Evolutionary conservation across 495 filamentous ascomycete species (phyloP).

Genomic region (Hypoxylon subgilvum): DNA sequence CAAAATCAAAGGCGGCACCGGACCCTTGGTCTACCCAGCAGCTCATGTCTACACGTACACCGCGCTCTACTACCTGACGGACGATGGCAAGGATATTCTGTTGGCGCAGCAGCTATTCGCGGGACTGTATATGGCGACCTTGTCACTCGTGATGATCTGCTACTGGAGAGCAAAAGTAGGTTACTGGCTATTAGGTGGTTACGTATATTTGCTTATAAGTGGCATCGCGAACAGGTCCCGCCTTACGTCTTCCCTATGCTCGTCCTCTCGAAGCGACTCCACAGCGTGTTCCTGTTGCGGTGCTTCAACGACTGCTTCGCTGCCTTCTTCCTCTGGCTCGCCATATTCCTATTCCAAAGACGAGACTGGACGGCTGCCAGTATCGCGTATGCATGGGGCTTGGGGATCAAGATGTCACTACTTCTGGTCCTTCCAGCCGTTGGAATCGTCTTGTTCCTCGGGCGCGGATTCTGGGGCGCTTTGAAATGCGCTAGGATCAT

Average conservation of each 20-base stretch:
- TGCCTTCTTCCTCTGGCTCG: slow-evolving; percentile 76
- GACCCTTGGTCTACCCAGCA: slow-evolving; percentile 92
- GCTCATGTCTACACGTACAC: slow-evolving; percentile 92
- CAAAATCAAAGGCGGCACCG: slow-evolving; percentile 83
- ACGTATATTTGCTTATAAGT: slow-evolving; percentile 8
- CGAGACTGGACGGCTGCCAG: slow-evolving; percentile 74
- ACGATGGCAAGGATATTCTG: slow-evolving; percentile 75
- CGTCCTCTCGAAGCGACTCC: slow-evolving; percentile 86
- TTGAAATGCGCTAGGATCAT: slow-evolving; percentile 73
- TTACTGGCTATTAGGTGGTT: not conserved
- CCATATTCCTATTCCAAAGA: slow-evolving; percentile 77
- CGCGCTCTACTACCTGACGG: slow-evolving; percentile 75
- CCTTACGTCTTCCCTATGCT: slow-evolving; percentile 89
- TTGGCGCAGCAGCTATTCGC: slow-evolving; percentile 82
- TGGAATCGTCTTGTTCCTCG: slow-evolving; percentile 72
- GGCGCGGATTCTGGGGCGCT: slow-evolving; percentile 65
- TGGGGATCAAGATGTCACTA: slow-evolving; percentile 94
- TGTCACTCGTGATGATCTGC: slow-evolving; percentile 79
- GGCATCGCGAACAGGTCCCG: slow-evolving; percentile 64
- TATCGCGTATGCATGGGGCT: slow-evolving; percentile 72
- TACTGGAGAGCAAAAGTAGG: slow-evolving; percentile 75
- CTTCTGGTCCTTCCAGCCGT: slow-evolving; percentile 82
- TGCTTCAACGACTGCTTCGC: slow-evolving; percentile 96
- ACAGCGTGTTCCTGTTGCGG: slow-evolving; percentile 89
- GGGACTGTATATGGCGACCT: slow-evolving; percentile 73